Percentiles rank a stretch among this genome's conserved stretches.
Evolutionary conservation across 2,329 filamentous ascomycete species (phyloP).

Genomic region (Aspergillus terreus): DNA sequence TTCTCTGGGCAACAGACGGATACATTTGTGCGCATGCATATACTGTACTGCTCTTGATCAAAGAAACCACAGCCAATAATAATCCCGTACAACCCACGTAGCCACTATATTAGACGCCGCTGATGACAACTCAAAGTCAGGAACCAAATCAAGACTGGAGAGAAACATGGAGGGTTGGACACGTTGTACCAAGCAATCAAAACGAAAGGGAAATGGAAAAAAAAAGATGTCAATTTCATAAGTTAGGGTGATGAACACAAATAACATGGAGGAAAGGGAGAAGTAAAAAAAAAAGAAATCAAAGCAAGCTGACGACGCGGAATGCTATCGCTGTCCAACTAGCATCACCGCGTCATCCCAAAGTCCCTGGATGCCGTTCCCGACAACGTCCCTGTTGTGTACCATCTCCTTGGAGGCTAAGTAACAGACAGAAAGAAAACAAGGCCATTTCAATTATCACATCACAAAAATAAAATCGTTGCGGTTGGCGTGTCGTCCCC

Average conservation of each 20-base stretch:
- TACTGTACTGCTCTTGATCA: not conserved
- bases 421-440: slow-evolving; percentile 35
- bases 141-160: not conserved
- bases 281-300: slow-evolving; percentile 15
- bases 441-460: slow-evolving; percentile 36
- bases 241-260: slow-evolving; percentile 15
- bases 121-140: not conserved
- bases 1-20: too few relatives aligned
- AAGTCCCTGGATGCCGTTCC: slow-evolving; percentile 23
- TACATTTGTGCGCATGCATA: not conserved
- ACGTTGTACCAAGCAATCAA: slow-evolving; percentile 1
- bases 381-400: slow-evolving; percentile 31
- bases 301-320: slow-evolving; percentile 15
- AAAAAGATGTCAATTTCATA: slow-evolving; percentile 17
- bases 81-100: not conserved
- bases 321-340: slow-evolving; percentile 19
- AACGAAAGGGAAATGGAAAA: not conserved
- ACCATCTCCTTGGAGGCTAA: slow-evolving; percentile 31
- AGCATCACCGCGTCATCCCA: slow-evolving; percentile 22
- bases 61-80: not conserved
- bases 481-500: slow-evolving; percentile 26
- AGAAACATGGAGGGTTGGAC: not conserved
- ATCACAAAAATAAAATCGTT: slow-evolving; percentile 38
- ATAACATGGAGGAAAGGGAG: slow-evolving; percentile 16
- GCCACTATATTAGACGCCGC: not conserved